Conservation (phyloP, 2,329 filamentous ascomycete genomes). For the Diaporthe sp. region DNA sequence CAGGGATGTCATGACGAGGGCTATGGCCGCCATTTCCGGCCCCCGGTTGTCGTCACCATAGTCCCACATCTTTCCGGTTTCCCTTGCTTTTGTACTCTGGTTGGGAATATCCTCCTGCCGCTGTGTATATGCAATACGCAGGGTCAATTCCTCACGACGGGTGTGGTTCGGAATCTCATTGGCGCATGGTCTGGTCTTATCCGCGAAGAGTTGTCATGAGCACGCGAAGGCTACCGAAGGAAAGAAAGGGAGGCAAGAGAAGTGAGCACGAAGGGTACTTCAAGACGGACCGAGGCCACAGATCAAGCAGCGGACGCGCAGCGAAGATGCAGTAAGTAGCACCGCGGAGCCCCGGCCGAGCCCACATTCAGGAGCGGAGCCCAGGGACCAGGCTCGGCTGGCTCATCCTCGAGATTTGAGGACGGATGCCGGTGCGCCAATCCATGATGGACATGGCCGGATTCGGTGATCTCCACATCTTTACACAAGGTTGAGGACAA, state of each 20-base stretch:
- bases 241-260: not conserved
- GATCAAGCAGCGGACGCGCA: slow-evolving; percentile 31
- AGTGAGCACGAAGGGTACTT: slow-evolving; percentile 8
- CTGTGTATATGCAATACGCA: slow-evolving; percentile 6
- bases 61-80: slow-evolving; percentile 38
- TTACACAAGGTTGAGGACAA: slow-evolving; percentile 32
- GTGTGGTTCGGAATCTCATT: slow-evolving; percentile 26
- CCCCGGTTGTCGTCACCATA: slow-evolving; percentile 40
- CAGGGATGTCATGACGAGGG: slow-evolving; percentile 38
- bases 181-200: slow-evolving; percentile 8
- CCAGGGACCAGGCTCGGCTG: slow-evolving; percentile 29
- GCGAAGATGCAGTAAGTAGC: slow-evolving; percentile 16
- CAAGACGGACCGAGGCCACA: slow-evolving; percentile 1
- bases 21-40: slow-evolving; percentile 36
- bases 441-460: slow-evolving; percentile 30
- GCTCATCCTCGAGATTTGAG: slow-evolving; percentile 9
- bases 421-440: slow-evolving; percentile 15
- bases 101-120: not conserved
- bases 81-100: not conserved
- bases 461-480: slow-evolving; percentile 18
- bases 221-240: not conserved
- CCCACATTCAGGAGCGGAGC: slow-evolving; percentile 27
- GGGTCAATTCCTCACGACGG: slow-evolving; percentile 30
- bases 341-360: slow-evolving; percentile 23
- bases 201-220: slow-evolving; percentile 13